Evolutionary conservation across 129 eudicot genomes (phyloP).

Genomic region (Tanacetum coccineum): DNA sequence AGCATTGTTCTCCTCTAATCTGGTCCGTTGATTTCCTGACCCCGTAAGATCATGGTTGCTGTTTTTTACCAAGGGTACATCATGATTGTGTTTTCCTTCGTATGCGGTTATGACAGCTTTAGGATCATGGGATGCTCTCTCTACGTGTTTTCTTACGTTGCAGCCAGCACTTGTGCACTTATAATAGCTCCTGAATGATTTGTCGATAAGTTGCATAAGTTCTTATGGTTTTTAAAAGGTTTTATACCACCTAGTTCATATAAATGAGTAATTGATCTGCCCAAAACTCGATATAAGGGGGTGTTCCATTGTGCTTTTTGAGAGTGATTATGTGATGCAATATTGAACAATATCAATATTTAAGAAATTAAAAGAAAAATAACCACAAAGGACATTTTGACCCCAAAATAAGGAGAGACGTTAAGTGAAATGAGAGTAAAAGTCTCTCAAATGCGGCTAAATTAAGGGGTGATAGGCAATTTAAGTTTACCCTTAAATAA

Average conservation of each 20-base stretch:
- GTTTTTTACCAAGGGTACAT: constrained; percentile 66
- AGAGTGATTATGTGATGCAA: no score
- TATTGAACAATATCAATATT: no score
- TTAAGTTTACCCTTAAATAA: no score
- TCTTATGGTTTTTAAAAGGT: background rate
- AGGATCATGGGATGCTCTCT: constrained; percentile 93
- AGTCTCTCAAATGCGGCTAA: no score
- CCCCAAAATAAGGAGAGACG: no score
- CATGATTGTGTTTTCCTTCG: constrained; percentile 96
- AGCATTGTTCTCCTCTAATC: constrained; percentile 44
- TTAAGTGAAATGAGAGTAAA: no score
- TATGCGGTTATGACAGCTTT: constrained; percentile 95
- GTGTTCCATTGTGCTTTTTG: background rate
- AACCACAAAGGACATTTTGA: no score
- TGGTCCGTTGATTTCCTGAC: constrained; percentile 37
- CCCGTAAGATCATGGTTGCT: constrained; percentile 49
- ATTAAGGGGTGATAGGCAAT: no score
- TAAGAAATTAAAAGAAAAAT: no score
- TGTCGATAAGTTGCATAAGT: background rate
- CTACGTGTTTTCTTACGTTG: constrained; percentile 89
- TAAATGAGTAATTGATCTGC: background rate
- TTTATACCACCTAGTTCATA: background rate
- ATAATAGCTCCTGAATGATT: constrained; percentile 79
- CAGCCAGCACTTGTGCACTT: constrained; percentile 92
- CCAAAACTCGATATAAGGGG: no score